Evolutionary conservation across 2,329 filamentous ascomycete species (phyloP), one percentile per base, ranked within the genome.

Genomic region (Cercospora brassicicola): DNA sequence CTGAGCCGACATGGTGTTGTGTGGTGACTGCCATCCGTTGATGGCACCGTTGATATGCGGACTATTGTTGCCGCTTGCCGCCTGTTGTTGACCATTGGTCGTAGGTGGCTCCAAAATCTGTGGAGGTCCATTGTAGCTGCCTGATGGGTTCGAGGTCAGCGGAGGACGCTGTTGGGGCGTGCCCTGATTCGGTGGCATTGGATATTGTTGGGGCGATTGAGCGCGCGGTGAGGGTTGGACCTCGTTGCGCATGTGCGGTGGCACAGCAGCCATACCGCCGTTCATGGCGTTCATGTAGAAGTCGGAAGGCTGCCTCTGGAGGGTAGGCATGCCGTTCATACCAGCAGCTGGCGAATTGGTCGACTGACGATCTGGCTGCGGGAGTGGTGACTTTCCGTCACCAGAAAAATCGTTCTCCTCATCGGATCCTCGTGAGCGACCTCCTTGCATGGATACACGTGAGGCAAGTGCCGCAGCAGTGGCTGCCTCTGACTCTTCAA

Each of bases 401-500:
- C 62, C 71, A 1, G 91, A 93, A 74, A 88, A 87, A 66, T 89
- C 87, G 67, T 91, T 89, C 67, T 78, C 77, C 53, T 88, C 89
- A 67, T 93, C 91, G 1, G 90, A 92, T 51, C 88, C 88, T 69
- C 86, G 80, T 69, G 87, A 82, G 61, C 85, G 82, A 30, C 81
- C 77, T 71, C 76, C 79, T 53, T 81, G 78, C 74, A 79, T 76
- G 9, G 75, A 76, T 7, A 82, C 81, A 67, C 83, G 82, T 51
- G 83, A 83, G 10, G 93, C 92, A 72, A 97, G 84, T 62, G 92
- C 94, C 51, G 93, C 93, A 36, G 92, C 93, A 0, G 93, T 97
- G 4, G 93, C 92, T 2, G 89, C 92, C 2, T 93, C 93, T 8
- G 94, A 93, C 79, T 98, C 94, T 79, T 97, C 94, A 15, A 97